Conservation (phyloP, 1,139 yeast species). For the Blastobotrys capitulatus region DNA sequence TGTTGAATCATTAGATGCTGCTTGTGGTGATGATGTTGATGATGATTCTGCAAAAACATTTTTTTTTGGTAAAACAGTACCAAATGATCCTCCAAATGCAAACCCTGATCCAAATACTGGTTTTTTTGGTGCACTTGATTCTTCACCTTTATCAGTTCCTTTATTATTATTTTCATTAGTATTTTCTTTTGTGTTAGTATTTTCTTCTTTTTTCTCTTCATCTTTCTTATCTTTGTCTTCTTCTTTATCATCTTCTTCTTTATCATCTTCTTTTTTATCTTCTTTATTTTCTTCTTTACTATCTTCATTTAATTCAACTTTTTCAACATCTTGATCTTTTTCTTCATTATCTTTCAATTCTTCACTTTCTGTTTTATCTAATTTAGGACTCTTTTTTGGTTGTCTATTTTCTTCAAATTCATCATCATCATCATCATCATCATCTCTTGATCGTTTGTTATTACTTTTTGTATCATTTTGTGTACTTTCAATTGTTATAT, state of each 20-base stretch:
- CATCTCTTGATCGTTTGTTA: slow-evolving; percentile 12
- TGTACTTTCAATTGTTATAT: neutral
- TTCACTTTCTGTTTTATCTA: slow-evolving; percentile 1
- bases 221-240: slow-evolving; percentile 3
- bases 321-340: slow-evolving; percentile 8
- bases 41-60: slow-evolving; percentile 2
- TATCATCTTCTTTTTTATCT: slow-evolving; percentile 8
- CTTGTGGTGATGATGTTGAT: neutral
- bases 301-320: neutral
- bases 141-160: slow-evolving; percentile 3
- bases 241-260: neutral
- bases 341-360: slow-evolving; percentile 7
- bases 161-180: slow-evolving; percentile 1
- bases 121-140: neutral
- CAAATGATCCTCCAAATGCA: slow-evolving; percentile 28
- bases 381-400: slow-evolving; percentile 5
- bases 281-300: neutral
- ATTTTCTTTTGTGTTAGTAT: neutral
- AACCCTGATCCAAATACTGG: slow-evolving; percentile 21
- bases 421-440: slow-evolving; percentile 11
- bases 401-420: slow-evolving; percentile 2
- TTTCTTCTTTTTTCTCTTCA: slow-evolving; percentile 2
- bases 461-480: too few relatives aligned
- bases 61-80: slow-evolving; percentile 2
- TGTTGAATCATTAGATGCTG: too few relatives aligned